Base-by-base conservation (phyloP, 805 yeast species). In the Nakazawaea pomicola region DNA sequence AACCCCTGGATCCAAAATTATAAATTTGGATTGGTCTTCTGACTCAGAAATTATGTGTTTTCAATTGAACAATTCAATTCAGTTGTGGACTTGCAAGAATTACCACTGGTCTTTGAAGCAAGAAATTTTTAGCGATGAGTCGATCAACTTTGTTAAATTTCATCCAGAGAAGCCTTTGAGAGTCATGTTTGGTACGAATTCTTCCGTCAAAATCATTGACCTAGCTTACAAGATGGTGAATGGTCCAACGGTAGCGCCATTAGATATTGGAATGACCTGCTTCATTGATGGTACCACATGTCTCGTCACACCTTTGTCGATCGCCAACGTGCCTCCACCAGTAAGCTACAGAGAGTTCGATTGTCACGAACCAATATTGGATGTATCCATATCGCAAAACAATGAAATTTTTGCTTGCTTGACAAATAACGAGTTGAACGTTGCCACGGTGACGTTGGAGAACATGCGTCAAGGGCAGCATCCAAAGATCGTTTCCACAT, bases 261-360 rank as follows among this genome's bases (percentile, higher is more conserved):
- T 68, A 42, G 96, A 88, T 57, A 55, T 74, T 20, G 98, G 99
- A 36, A 78, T 84, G 70, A 76, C 79, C 8, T 63, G 84, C 16
- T 96, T 91, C 0, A 68, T 83, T 27, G 98, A 93, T 63, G 96
- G 96, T 2, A 51, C 59, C 1, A 68, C 72, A 10, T 74, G 82
- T 11, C 76, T 78, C 49, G 62, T 89, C 17, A 91, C 99, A 0
- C 97, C 98, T 0, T 67, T 93, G 28, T 72, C 83, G 1, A 56
- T 80, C 23, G 95, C 96, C 2, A 88, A 81, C 56, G 91, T 88
- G 9, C 99, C 99, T 3, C 99, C 99, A 1, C 99, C 99, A 32
- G 78, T 87, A 56, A 73, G 86, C 18, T 82, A 72, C 55, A 72
- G 95, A 44, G 85, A 80, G 36, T 60, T 87, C 38, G 75, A 71